Base-by-base conservation (phyloP, 2,329 filamentous ascomycete genomes). In the Westerdykella ornata region DNA sequence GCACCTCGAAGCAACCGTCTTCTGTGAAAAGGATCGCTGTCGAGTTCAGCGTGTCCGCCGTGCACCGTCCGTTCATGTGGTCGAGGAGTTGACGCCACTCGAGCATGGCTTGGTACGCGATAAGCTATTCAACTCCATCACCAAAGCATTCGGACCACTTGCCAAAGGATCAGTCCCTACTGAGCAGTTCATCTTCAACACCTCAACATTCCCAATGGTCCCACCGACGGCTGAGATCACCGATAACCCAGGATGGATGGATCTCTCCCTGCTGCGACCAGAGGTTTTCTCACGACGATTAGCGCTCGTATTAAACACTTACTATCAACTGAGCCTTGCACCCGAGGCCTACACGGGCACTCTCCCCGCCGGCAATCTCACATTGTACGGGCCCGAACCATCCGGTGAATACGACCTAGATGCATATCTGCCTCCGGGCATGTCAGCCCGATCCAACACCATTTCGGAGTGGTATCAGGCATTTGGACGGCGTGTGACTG, bases 291-390 rank as follows among this genome's bases (percentile, higher is more conserved):
- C 56, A 0, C 37, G 19, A 13, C 38, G 57, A 33, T 30, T 65
- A 1, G 48, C 44, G 16, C 20, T 53, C 4, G 36, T 56, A 0
- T 9, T 64, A 2, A 67, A 65, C 38, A 65, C 62, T 0, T 67
- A 53, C 33, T 61, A 53, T 28, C 62, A 67, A 30, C 37, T 65
- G 2, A 60, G 22, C 1, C 44, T 49, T 1, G 46, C 48, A 7
- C 51, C 62, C 1, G 43, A 48, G 0, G 59, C 48, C 0, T 63
- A 57, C 22, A 50, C 57, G 3, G 59, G 54, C 2, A 46, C 39
- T 22, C 22, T 63, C 4, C 35, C 56, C 0, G 3, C 30, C 3
- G 14, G 16, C 0, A 60, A 63, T 26, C 14, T 58, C 3, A 54
- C 59, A 1, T 6, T 35, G 0, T 62, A 56, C 30, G 57, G 60